Evolutionary conservation across 441 rosid genomes (phyloP).

Genomic region (Corymbia citriodora): DNA sequence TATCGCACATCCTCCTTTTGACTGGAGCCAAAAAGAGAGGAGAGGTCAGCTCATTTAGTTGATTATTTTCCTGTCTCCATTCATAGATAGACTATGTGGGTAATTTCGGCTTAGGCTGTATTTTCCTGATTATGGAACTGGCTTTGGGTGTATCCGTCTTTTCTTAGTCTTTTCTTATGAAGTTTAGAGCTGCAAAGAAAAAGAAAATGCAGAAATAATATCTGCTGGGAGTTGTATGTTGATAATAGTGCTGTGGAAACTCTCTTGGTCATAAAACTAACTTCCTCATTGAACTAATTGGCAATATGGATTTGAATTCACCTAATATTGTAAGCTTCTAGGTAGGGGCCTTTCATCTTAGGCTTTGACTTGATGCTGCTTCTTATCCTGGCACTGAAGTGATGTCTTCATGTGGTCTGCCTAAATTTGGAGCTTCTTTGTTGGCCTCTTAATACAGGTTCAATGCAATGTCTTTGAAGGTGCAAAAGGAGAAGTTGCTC

Average conservation of each 20-base stretch:
- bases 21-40: neutral
- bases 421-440: slow-evolving; percentile 6
- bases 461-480: slow-evolving; percentile 94
- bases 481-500: slow-evolving; percentile 76
- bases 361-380: neutral
- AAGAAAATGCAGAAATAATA: neutral
- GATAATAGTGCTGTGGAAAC: neutral
- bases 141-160: neutral
- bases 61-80: neutral
- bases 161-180: too few species aligned
- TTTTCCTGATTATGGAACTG: neutral
- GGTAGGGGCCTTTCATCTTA: neutral
- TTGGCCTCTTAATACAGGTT: slow-evolving; percentile 43
- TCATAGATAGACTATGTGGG: neutral
- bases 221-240: neutral
- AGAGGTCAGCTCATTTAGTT: neutral
- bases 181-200: neutral
- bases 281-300: neutral
- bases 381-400: neutral
- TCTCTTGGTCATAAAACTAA: neutral
- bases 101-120: neutral
- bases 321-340: neutral
- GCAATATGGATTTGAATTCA: neutral
- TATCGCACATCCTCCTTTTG: neutral
- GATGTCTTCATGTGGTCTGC: neutral